A percentile compares a stretch with the other conserved stretches of the same genome.
phyloP scores from a whole-genome alignment of 2,329 filamentous ascomycete genomes.

The Pleomassaria siparia region DNA sequence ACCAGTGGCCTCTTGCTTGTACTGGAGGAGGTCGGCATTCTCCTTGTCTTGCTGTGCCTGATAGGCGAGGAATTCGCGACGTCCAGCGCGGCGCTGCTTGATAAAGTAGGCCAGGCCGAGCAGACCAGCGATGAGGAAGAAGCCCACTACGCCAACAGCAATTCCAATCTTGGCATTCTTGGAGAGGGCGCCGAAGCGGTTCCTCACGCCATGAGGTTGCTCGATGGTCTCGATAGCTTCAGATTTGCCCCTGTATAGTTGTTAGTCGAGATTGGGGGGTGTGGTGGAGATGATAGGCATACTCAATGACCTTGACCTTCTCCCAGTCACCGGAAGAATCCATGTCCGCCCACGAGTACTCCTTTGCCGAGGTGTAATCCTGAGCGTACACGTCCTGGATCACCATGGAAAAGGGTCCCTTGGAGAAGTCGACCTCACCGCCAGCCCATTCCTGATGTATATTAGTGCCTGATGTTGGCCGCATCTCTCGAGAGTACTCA shows the following conservation, averaged over 20 bases:
- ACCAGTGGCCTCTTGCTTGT: slow-evolving; percentile 25
- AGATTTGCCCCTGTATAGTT: slow-evolving; percentile 35
- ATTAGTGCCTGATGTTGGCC: not conserved
- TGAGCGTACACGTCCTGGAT: slow-evolving; percentile 62
- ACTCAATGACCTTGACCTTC: slow-evolving; percentile 53
- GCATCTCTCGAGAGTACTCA: not conserved
- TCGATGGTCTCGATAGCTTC: slow-evolving; percentile 37
- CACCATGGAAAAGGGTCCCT: slow-evolving; percentile 73
- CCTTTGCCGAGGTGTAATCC: slow-evolving; percentile 61
- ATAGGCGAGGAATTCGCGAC: slow-evolving; percentile 33
- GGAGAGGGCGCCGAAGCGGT: slow-evolving; percentile 39
- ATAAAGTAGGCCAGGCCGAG: slow-evolving; percentile 42
- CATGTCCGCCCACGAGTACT: slow-evolving; percentile 62
- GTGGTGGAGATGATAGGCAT: slow-evolving; percentile 21
- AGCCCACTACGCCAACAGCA: slow-evolving; percentile 28
- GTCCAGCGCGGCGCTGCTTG: slow-evolving; percentile 42
- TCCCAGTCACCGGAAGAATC: slow-evolving; percentile 58
- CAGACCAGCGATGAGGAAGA: slow-evolving; percentile 26
- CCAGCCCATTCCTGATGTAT: slow-evolving; percentile 58
- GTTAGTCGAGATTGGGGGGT: not conserved
- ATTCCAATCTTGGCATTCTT: slow-evolving; percentile 39
- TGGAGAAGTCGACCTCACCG: slow-evolving; percentile 65
- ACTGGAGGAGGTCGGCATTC: slow-evolving; percentile 37
- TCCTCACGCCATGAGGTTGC: slow-evolving; percentile 37
- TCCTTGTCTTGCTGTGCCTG: slow-evolving; percentile 41